Evolutionary conservation across 345 rosid species (phyloP), one percentile per base, ranked within the genome.

Genomic region (Euphorbia tirucalli): DNA sequence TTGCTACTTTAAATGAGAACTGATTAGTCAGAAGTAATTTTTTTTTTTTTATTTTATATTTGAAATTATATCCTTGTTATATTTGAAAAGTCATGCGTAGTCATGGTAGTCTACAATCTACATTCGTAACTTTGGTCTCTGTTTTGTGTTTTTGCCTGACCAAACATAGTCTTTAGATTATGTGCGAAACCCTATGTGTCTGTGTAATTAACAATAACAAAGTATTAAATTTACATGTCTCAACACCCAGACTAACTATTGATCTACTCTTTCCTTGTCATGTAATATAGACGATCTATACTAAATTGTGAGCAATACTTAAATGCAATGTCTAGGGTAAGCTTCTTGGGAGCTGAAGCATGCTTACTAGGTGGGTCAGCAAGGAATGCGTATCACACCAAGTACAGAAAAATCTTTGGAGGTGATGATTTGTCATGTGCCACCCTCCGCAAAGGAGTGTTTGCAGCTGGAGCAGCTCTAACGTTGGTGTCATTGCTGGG

Each of bases 301-400:
- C 32, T 19, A 30, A 46, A 43, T 18, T 22, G 54, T 57, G 70
- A 60, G 27, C 16, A 30, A 68, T 61, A 46, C 7, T 41, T 6
- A 70, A 68, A 70, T 68, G 32, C 46, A 66, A 27, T 66, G 15
- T 70, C 11, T 69, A 92, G 98, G 98, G 65, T 90, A 76, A 89
- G 89, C 83, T 90, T 94, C 81, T 28, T 94, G 79, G 98, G 92
- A 66, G 98, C 97, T 3, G 98, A 92, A 78, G 96, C 96, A 49
- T 94, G 97, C 82, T 85, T 94, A 70, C 73, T 92, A 71, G 98
- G 93, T 24, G 98, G 98, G 60, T 94, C 97, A 41, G 98, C 86
- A 0, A 78, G 76, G 81, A 94, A 94, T 65, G 90, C 91, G 11
- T 90, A 94, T 84, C 98, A 94, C 79, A 92, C 98, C 27, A 94